Percentiles rank a stretch among this genome's conserved stretches.
phyloP scores from a whole-genome alignment of 176 grass and related monocot species.

The Paspalum vaginatum region DNA sequence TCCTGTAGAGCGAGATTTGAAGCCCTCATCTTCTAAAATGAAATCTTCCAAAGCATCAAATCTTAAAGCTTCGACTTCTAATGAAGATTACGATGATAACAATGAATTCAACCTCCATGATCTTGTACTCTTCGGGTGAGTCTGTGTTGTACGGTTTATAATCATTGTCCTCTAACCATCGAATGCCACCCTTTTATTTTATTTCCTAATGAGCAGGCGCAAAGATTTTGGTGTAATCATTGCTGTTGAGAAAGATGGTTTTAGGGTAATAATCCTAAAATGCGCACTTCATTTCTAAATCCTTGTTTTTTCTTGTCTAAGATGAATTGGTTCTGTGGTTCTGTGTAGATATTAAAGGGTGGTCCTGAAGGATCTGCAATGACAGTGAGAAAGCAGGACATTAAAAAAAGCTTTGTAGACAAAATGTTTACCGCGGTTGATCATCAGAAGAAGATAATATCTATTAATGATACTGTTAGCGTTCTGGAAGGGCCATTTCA shows the following conservation, averaged over 20 bases:
- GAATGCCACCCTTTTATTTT: slow-evolving; percentile 28
- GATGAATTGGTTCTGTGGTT: slow-evolving; percentile 20
- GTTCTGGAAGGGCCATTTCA: slow-evolving; percentile 69
- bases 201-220: slow-evolving; percentile 56
- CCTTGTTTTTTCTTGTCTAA: slow-evolving; percentile 34
- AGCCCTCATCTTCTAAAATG: slow-evolving; percentile 43
- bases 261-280: slow-evolving; percentile 56
- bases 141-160: slow-evolving; percentile 16
- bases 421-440: slow-evolving; percentile 98
- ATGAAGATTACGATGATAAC: slow-evolving; percentile 50
- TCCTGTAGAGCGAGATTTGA: slow-evolving; percentile 32
- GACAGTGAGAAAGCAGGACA: slow-evolving; percentile 64
- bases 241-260: slow-evolving; percentile 85
- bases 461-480: slow-evolving; percentile 82
- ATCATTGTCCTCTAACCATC: slow-evolving; percentile 6
- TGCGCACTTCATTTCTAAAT: slow-evolving; percentile 1
- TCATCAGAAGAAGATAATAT: slow-evolving; percentile 70
- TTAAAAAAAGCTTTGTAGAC: slow-evolving; percentile 77
- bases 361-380: slow-evolving; percentile 70
- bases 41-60: slow-evolving; percentile 58
- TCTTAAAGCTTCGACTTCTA: slow-evolving; percentile 64
- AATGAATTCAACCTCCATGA: slow-evolving; percentile 77
- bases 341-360: slow-evolving; percentile 77
- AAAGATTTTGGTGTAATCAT: slow-evolving; percentile 91
- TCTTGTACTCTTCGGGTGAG: slow-evolving; percentile 94